These are phyloP conservation scores for Leccinum longicurvipes DNA, from an alignment of 768 basidiomycete genomes.

Conservation along the genomic window DNA sequence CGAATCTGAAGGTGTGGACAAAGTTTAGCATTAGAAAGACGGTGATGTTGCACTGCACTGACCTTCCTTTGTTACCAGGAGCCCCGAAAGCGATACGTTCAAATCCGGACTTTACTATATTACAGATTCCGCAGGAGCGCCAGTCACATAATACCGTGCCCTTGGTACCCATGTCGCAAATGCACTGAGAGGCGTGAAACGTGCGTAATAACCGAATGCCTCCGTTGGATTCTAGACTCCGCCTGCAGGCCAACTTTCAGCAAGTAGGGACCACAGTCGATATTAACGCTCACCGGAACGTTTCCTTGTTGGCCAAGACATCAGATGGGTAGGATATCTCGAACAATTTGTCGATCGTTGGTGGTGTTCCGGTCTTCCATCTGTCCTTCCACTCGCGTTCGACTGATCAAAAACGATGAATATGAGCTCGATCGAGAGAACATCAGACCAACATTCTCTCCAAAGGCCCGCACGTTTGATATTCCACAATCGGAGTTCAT, in stretches of 20 bases:
- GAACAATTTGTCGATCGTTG: constrained; percentile 54
- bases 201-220: constrained; percentile 48
- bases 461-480: constrained; percentile 45
- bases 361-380: constrained; percentile 30
- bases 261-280: neutral
- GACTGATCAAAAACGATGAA: constrained; percentile 40
- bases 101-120: constrained; percentile 56
- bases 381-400: constrained; percentile 50
- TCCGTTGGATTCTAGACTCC: constrained; percentile 35
- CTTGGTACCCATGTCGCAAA: constrained; percentile 64
- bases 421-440: constrained; percentile 14
- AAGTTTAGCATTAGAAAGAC: neutral
- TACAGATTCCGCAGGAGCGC: constrained; percentile 64
- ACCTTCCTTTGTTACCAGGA: constrained; percentile 54
- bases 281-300: constrained; percentile 40
- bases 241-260: constrained; percentile 11
- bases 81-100: constrained; percentile 54
- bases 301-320: constrained; percentile 39
- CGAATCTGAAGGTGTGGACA: constrained; percentile 40
- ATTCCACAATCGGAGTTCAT: constrained; percentile 46
- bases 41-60: constrained; percentile 15
- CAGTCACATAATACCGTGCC: constrained; percentile 50
- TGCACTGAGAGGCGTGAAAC: constrained; percentile 63
- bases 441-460: constrained; percentile 46
- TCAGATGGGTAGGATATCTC: constrained; percentile 40